Evolutionary conservation across 345 rosid species (phyloP), one percentile per base, ranked within the genome.

Genomic region (Dipteronia sinensis): DNA sequence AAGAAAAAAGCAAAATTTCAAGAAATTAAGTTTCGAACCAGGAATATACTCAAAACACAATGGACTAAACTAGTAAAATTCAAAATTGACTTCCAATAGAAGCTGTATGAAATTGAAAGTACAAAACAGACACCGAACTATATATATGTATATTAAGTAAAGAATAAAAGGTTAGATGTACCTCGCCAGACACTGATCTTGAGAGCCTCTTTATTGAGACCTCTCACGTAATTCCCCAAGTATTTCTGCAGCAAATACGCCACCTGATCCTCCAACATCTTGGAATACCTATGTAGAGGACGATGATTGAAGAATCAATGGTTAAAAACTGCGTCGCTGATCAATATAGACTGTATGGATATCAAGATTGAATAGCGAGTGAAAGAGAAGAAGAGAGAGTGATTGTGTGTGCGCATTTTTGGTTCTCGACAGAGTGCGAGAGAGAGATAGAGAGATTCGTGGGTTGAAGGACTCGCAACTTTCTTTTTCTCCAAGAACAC

Each of bases 231-330:
- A 74, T 94, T 96, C 69, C 99, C 99, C 75, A 96, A 76, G 81
- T 91, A 96, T 81, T 90, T 82, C 86, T 96, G 97, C 77, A 96
- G 84, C 84, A 96, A 86, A 77, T 89, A 82, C 56, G 99, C 94
- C 44, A 96, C 99, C 80, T 96, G 98, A 90, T 96, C 99, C 89
- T 96, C 99, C 94, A 96, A 89, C 99, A 96, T 96, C 87, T 79
- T 88, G 44, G 7, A 19, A 74, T 44, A 51, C 79, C 73, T 46
- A 46, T 47, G 27, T 73, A 64, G 78, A 75, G 12, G 53, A 31
- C 38, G 38, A 31, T 31, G 38, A 72, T 69, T 73, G 58, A 73
- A 23, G 65, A 72, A 46, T 69, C 38, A 19, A 76, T 9, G 42
- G 46, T 58, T 66, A 66, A 56, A 75, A 62, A 77, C 40, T 23